phyloP scores from a whole-genome alignment of 176 grass and related monocot species.

The Microstegium vimineum region DNA sequence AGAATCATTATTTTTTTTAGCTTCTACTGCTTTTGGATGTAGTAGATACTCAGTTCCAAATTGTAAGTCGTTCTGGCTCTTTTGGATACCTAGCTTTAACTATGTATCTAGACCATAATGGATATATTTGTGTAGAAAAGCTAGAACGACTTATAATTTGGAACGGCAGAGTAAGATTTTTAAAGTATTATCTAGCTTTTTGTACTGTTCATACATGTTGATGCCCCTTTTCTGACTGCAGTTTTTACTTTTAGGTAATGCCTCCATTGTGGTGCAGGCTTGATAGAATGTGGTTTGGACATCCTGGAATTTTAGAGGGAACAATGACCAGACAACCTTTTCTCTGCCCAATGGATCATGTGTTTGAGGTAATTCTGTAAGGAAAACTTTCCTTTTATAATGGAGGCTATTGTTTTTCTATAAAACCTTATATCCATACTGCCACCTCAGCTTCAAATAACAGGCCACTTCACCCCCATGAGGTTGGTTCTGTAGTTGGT shows the following conservation, averaged over 20 bases:
- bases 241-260: conserved; percentile 83
- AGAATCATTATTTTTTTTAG: not conserved
- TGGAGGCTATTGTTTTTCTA: not conserved
- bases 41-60: not conserved
- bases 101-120: not conserved
- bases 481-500: not conserved
- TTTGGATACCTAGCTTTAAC: not conserved
- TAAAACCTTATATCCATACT: not conserved
- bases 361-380: conserved; percentile 75
- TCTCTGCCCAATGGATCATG: conserved; percentile 98
- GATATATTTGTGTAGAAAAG: not conserved
- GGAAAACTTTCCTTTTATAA: not conserved
- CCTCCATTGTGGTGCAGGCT: conserved; percentile 99
- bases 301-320: conserved; percentile 89
- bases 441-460: not conserved
- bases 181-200: not conserved
- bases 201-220: conserved; percentile 4
- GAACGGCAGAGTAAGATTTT: not conserved
- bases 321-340: conserved; percentile 94
- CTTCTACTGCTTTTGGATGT: not conserved
- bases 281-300: conserved; percentile 96
- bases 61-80: not conserved
- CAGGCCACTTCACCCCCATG: not conserved
- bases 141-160: not conserved
- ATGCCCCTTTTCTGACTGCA: conserved; percentile 31